These are phyloP conservation scores for Triticum timopheevii DNA, from an alignment of 176 grass and related monocot genomes.

Conservation along the genomic window DNA sequence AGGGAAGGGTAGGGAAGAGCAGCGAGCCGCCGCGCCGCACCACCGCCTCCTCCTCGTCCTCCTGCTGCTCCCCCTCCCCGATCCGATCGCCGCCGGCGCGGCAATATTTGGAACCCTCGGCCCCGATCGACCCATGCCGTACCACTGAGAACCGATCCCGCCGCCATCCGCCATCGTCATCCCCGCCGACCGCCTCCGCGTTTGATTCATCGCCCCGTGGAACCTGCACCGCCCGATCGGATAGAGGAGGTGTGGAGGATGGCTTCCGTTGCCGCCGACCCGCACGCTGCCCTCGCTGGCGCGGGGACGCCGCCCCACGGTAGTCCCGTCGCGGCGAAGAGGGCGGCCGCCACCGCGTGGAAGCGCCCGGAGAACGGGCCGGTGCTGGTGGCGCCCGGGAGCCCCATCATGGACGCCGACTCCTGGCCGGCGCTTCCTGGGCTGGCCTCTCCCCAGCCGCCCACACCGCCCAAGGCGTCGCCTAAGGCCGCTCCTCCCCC, in stretches of 20 bases:
- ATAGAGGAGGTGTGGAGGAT: conserved; percentile 30
- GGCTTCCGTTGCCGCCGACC: conserved; percentile 44
- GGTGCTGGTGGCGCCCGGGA: conserved; percentile 38
- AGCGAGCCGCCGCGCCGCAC: conserved; percentile 20
- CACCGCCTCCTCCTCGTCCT: neutral
- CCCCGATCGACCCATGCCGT: conserved; percentile 41
- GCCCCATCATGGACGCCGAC: conserved; percentile 54
- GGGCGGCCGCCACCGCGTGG: conserved; percentile 48
- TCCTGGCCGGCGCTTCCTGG: conserved; percentile 88
- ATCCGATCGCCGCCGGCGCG: conserved; percentile 39
- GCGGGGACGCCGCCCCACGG: conserved; percentile 22
- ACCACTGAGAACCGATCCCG: conserved; percentile 30
- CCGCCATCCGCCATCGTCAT: conserved; percentile 1
- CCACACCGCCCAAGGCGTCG: conserved; percentile 33
- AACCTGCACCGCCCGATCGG: conserved; percentile 8
- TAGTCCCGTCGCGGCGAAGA: conserved; percentile 19
- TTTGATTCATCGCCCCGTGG: neutral
- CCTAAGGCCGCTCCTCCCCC: conserved; percentile 43
- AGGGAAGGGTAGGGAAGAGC: conserved; percentile 20
- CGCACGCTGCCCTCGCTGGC: conserved; percentile 25
- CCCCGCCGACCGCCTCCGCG: neutral
- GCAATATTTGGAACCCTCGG: conserved; percentile 48
- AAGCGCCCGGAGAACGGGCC: conserved; percentile 32
- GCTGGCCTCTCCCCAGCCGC: conserved; percentile 40
- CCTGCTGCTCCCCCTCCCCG: conserved; percentile 6